phyloP scores from a whole-genome alignment of 768 basidiomycete species.

The Flagelloscypha sp. region DNA sequence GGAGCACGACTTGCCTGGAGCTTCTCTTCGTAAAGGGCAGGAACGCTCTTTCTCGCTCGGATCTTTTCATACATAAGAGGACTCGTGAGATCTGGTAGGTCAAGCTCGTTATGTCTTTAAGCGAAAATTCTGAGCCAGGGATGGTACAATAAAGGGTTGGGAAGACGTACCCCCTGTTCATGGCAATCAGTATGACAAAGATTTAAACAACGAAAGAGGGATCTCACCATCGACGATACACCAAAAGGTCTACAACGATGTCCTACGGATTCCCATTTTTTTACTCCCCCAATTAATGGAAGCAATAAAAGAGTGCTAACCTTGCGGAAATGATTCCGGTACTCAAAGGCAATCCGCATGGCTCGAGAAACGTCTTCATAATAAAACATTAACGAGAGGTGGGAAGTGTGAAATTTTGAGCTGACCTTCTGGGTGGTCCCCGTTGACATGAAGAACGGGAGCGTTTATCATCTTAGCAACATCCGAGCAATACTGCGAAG shows the following conservation, averaged over 20 bases:
- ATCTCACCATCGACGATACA: slow-evolving; percentile 73
- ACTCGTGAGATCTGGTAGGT: slow-evolving; percentile 79
- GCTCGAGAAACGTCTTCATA: slow-evolving; percentile 73
- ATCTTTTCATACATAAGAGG: slow-evolving; percentile 91
- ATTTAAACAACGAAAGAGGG: neutral
- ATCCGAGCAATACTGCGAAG: slow-evolving; percentile 83
- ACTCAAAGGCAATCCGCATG: slow-evolving; percentile 82
- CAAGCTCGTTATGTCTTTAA: slow-evolving; percentile 80
- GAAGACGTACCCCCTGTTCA: slow-evolving; percentile 30
- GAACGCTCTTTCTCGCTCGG: slow-evolving; percentile 65
- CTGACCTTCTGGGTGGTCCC: slow-evolving; percentile 78
- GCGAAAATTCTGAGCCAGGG: neutral
- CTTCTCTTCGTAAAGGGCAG: slow-evolving; percentile 73
- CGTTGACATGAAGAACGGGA: slow-evolving; percentile 86
- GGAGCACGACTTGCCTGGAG: slow-evolving; percentile 47
- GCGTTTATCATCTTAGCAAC: slow-evolving; percentile 86
- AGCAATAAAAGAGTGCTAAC: slow-evolving; percentile 17
- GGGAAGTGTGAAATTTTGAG: neutral
- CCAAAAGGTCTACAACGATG: slow-evolving; percentile 81
- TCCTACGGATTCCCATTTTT: slow-evolving; percentile 33
- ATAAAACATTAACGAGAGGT: neutral
- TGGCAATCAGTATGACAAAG: neutral
- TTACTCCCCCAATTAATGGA: neutral
- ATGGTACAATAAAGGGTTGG: neutral
- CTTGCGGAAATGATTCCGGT: slow-evolving; percentile 81